Base-by-base conservation (phyloP, 768 basidiomycete species). In the Pleurotus salmoneostramineus region DNA sequence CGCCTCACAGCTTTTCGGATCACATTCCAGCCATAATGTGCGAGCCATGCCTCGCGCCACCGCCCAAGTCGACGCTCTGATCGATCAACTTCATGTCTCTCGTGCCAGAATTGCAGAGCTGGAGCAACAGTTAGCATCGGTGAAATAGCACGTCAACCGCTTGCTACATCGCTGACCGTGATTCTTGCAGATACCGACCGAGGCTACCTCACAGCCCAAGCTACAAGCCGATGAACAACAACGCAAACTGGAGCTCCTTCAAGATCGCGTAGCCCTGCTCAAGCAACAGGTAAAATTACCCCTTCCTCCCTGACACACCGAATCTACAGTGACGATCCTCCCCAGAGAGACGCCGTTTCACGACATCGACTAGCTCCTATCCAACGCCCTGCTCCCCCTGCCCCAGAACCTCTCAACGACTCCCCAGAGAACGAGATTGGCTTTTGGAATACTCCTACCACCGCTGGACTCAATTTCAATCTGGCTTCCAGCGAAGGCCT, bases 361-460 rank as follows among this genome's bases (percentile, higher is more conserved):
- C 33, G 44, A 31, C 59, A 33, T 14, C 52, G 49, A n/a, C 48
- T 55, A 17, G 55, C 60, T n/a, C 37, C 11, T 52, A 58, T 58
- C 21, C 66, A 60, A 48, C 59, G 57, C 59, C 60, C 65, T 47
- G 64, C 61, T 51, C 61, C 64, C 49, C 64, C 63, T 17, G 49
- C 65, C 42, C 62, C 70, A 21, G 56, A 67, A 69, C 64, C 74
- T 59, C 7, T 72, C 10, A 42, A n/a, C 11, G 34, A 44, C 31
- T 50, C 37, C 14, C 47, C 31, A 6, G 72, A 68, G 11, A 71
- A 79, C 31, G 86, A 88, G 65, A 79, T 83, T 37, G 76, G 74
- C 43, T 85, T 87, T 64, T 88, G 87, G 85, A 79, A 76, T 33
- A 85, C 86, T 0, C 84, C 86, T 5, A 27, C 21, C 21, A 78